A percentile compares a stretch with the other conserved stretches of the same genome.
phyloP scores from a whole-genome alignment of 495 filamentous ascomycete genomes.

The Trichoderma reesei region DNA sequence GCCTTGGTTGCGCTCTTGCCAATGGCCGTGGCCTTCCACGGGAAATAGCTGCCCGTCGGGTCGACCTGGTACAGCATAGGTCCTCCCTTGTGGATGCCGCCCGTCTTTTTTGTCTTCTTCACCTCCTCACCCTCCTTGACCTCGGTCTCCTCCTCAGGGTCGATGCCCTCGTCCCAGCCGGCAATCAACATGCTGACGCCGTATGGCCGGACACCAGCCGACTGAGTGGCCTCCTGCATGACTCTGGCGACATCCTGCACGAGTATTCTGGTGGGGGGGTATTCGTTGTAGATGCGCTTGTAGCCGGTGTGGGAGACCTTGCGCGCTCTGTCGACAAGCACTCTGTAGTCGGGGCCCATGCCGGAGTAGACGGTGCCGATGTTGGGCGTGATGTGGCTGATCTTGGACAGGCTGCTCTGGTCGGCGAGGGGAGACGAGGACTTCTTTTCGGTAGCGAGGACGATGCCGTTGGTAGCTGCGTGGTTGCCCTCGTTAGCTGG shows the following conservation, averaged over 20 bases:
- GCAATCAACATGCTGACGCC: slow-evolving; percentile 92
- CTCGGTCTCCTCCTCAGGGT: slow-evolving; percentile 54
- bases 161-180: slow-evolving; percentile 94
- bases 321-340: slow-evolving; percentile 92
- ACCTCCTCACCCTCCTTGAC: slow-evolving; percentile 52
- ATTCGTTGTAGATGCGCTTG: slow-evolving; percentile 99
- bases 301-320: slow-evolving; percentile 99
- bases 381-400: slow-evolving; percentile 95
- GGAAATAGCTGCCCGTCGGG: slow-evolving; percentile 92
- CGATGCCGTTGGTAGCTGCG: slow-evolving; percentile 92
- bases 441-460: slow-evolving; percentile 99
- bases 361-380: slow-evolving; percentile 99
- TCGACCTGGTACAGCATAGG: slow-evolving; percentile 98
- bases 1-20: slow-evolving; percentile 96
- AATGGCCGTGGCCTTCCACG: slow-evolving; percentile 98
- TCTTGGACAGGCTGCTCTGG: slow-evolving; percentile 88
- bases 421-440: slow-evolving; percentile 93
- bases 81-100: slow-evolving; percentile 89
- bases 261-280: slow-evolving; percentile 95
- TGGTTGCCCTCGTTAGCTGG: slow-evolving; percentile 9
- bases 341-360: slow-evolving; percentile 97
- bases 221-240: slow-evolving; percentile 98
- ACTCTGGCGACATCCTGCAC: slow-evolving; percentile 96
- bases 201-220: slow-evolving; percentile 94
- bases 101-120: slow-evolving; percentile 73